Evolutionary conservation across 2,329 filamentous ascomycete genomes (phyloP), one percentile per base, ranked within the genome.

Genomic region (Paraphoma chrysanthemicola): DNA sequence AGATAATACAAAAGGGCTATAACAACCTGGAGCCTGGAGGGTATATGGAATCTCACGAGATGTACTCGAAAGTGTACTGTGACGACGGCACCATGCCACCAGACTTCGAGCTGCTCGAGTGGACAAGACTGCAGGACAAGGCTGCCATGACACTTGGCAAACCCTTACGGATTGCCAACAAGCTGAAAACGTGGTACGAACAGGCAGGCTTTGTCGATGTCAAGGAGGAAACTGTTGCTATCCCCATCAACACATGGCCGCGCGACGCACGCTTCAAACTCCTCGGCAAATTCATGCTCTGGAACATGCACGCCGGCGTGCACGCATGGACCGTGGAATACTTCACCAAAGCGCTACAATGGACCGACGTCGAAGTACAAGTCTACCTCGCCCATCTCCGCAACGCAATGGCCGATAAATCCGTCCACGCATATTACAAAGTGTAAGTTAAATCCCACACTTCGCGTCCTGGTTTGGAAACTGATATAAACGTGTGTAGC

Each of bases 171-270:
- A 78, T 86, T 29, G 84, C 83, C 0, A 81, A 85, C 41, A 79
- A 82, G 43, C 68, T 86, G 33, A 83, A 84, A 56, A 76, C 70
- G 3, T 85, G 80, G 78, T 84, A 88, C 73, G 77, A 80, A 66
- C 80, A 83, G 29, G 81, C 83, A 1, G 86, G 86, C 0, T 88
- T 86, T 54, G 78, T 83, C 2, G 83, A 88, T 52, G 80, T 88
- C 10, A 76, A 83, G 45, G 81, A 85, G 60, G 77, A 79, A 33
- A 68, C 83, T 12, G 79, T 78, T 61, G 86, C 85, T 69, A 77
- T 88, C 6, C 82, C 83, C 0, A 75, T 81, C 30, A 84, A 83
- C 48, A 70, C 77, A 2, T 86, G 83, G 83, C 79, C 82, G 0
- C 75, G 73, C 46, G 82, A 85, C 53, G 74, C 77, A 9, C 75